These are phyloP conservation scores for Salix koriyanagi DNA, from an alignment of 345 rosid species.

Conservation along the genomic window DNA sequence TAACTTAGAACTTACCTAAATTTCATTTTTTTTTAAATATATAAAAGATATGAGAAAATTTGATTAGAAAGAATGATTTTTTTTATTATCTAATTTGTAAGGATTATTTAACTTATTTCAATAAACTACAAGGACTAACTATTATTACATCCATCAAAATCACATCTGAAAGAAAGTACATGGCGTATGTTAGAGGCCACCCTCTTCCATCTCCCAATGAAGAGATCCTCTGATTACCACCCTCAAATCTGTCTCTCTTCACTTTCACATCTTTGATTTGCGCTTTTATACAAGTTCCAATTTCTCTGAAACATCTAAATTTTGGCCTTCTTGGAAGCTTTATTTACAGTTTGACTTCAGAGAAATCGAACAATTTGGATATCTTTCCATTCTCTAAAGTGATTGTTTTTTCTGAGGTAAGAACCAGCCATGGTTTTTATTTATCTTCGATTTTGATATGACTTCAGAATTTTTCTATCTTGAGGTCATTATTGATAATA, in stretches of 20 bases:
- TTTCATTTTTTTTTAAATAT: too few species aligned
- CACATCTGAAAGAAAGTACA: neutral
- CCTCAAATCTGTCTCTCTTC: neutral
- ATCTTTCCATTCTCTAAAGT: neutral
- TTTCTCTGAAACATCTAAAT: neutral
- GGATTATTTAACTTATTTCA: too few species aligned
- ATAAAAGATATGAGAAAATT: too few species aligned
- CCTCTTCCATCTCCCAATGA: neutral
- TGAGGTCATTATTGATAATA: neutral
- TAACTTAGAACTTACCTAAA: too few species aligned
- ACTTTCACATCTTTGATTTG: neutral
- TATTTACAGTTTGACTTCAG: neutral
- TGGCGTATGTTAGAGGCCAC: neutral
- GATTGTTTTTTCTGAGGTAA: conserved; percentile 12
- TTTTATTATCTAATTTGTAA: too few species aligned
- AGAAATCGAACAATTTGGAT: neutral
- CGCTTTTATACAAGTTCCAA: neutral
- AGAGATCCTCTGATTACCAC: neutral
- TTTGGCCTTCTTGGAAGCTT: neutral
- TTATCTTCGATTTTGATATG: conserved; percentile 2
- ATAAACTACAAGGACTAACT: too few species aligned
- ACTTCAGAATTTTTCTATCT: neutral
- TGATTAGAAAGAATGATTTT: too few species aligned
- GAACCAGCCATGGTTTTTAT: neutral
- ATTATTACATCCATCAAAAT: neutral